Conservation (phyloP, 2,329 filamentous ascomycete species). For the Dactylellina parvicollis region DNA sequence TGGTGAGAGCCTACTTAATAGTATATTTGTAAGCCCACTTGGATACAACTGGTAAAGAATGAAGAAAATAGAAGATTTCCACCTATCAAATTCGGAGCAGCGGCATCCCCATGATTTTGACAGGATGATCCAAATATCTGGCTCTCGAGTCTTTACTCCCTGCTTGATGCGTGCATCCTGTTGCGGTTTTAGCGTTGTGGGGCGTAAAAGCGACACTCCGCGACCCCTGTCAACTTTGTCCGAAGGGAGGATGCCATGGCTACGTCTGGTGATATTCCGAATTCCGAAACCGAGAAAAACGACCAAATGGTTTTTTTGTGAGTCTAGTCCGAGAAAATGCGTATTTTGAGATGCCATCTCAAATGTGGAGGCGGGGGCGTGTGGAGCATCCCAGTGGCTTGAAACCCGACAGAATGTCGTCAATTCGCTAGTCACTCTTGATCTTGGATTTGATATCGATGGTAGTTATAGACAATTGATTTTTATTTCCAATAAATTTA, state of each 20-base stretch:
- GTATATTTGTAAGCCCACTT: background rate
- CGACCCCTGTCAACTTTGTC: background rate
- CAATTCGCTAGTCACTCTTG: background rate
- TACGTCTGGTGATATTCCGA: background rate
- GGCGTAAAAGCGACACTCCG: conserved; percentile 42
- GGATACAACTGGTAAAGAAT: too few relatives aligned
- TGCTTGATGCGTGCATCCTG: background rate
- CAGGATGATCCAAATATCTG: background rate
- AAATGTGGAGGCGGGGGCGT: conserved; percentile 3
- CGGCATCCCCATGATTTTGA: background rate
- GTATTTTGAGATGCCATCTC: too few relatives aligned
- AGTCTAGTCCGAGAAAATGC: background rate
- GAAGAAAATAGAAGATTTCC: background rate
- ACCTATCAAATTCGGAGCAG: background rate
- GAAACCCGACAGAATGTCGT: conserved; percentile 8
- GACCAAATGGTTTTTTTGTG: background rate
- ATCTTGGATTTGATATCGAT: background rate
- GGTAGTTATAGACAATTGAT: background rate
- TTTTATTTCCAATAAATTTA: background rate
- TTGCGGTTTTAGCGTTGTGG: conserved; percentile 37
- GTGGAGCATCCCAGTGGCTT: background rate
- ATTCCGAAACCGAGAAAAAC: background rate
- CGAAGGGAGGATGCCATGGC: background rate
- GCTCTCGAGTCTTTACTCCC: background rate
- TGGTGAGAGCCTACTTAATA: background rate